Evolutionary conservation across 73 alveolate species (phyloP).

Genomic region (Paramecium bursaria): DNA sequence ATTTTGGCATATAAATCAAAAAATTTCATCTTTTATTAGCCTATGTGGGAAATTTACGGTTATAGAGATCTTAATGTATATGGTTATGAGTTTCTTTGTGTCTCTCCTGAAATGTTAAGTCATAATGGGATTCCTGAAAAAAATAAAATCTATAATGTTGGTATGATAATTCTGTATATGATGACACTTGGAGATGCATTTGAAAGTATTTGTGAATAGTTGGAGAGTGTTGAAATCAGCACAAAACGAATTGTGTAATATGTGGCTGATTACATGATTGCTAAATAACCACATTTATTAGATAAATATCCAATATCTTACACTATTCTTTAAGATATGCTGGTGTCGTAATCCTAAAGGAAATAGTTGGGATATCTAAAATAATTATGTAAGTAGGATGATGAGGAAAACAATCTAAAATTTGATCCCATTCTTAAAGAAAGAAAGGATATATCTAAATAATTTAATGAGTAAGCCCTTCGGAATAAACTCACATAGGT

Average conservation of each 20-base stretch:
- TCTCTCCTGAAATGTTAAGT: neutral
- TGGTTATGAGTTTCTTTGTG: neutral
- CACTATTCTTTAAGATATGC: slow-evolving; percentile 36
- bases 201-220: neutral
- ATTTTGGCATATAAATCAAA: slow-evolving; percentile 18
- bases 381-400: slow-evolving; percentile 20
- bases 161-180: slow-evolving; percentile 44
- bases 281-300: neutral
- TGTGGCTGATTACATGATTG: slow-evolving; percentile 15
- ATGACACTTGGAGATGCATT: slow-evolving; percentile 28
- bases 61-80: slow-evolving; percentile 8
- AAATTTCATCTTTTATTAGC: neutral
- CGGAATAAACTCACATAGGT: neutral
- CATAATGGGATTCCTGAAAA: neutral
- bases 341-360: slow-evolving; percentile 25
- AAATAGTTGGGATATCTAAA: slow-evolving; percentile 1
- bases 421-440: neutral
- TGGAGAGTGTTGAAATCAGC: neutral
- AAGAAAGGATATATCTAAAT: neutral
- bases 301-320: slow-evolving; percentile 35
- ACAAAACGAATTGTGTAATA: neutral
- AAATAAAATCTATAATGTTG: slow-evolving; percentile 30
- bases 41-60: slow-evolving; percentile 23
- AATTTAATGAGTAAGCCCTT: neutral
- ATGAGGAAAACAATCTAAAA: neutral